These are phyloP conservation scores for Diaporthe vexans DNA, from an alignment of 2,329 filamentous ascomycete species.

Conservation along the genomic window DNA sequence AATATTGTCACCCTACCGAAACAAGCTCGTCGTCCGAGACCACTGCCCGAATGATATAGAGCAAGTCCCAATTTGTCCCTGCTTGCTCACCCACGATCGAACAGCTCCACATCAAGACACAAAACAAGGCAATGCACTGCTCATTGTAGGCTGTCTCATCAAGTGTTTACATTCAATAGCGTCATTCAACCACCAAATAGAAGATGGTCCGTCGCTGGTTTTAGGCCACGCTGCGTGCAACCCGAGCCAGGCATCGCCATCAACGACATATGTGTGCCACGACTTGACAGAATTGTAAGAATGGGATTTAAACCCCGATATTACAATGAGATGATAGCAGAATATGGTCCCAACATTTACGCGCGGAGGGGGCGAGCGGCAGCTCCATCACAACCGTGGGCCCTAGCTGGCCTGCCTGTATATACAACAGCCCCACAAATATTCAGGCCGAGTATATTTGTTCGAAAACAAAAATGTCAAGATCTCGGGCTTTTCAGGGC, in stretches of 20 bases:
- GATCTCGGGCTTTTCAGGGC: fast-evolving
- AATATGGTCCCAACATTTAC: neutral
- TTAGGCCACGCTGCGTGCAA: neutral
- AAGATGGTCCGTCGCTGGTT: neutral
- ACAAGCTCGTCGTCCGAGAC: too few species aligned
- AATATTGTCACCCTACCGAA: too few species aligned
- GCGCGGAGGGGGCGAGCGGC: too few species aligned
- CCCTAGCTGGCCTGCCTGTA: neutral
- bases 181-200: too few species aligned
- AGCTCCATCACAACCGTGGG: too few species aligned
- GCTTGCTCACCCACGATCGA: neutral
- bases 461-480: conserved; percentile 1
- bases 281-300: neutral
- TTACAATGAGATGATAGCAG: neutral
- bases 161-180: too few species aligned
- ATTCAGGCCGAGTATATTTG: neutral
- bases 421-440: neutral
- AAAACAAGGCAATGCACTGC: neutral
- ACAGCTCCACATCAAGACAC: too few species aligned
- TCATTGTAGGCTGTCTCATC: neutral
- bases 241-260: neutral
- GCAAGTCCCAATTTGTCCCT: too few species aligned
- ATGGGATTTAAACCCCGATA: neutral
- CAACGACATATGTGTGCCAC: neutral
- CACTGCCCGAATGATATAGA: too few species aligned